Evolutionary conservation across 2,329 filamentous ascomycete genomes (phyloP), one percentile per base, ranked within the genome.

Genomic region (Alternaria atra): DNA sequence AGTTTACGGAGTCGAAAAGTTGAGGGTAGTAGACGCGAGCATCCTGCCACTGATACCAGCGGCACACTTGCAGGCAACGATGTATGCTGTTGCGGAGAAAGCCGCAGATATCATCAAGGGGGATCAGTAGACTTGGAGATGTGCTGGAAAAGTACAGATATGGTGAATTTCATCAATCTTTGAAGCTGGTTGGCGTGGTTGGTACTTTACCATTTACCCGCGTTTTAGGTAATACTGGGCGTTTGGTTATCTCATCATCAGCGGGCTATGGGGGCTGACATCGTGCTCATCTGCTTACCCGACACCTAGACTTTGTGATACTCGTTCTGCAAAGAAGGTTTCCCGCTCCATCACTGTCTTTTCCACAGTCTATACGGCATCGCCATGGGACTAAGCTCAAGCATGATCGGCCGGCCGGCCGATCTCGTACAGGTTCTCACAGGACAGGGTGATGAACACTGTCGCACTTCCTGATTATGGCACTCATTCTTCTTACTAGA

Each of bases 71-170:
- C 67, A 69, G 43, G 64, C 65, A 8, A 74, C 68, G 5, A 66
- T 72, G 55, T 75, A 74, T 65, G 69, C 68, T 15, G 55, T 73
- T 25, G 66, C 66, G 2, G 70, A 72, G 55, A 73, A 73, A 46
- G 68, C 71, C 7, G 70, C 68, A 2, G 71, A 73, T 57, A 62
- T 74, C 10, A 71, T 75, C 39, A 72, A 72, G 42, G 30, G 23
- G 7, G n/a, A 7, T 48, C 2, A 23, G 23, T 5, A 43, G 3
- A 15, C 10, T 5, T 48, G n/a, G 5, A 30, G 2, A n/a, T 7
- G n/a, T 6, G 2, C n/a, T 40, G n/a, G 2, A 1, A 9, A 10
- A 20, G n/a, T 2, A 10, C 4, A 6, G 4, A 32, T 13, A 12
- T 15, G 1, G n/a, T 27, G 17, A 20, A 10, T 9, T 20, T 40